A percentile compares a stretch with the other conserved stretches of the same genome.
phyloP scores from a whole-genome alignment of 805 yeast genomes.

The Candida yuanshanica region DNA sequence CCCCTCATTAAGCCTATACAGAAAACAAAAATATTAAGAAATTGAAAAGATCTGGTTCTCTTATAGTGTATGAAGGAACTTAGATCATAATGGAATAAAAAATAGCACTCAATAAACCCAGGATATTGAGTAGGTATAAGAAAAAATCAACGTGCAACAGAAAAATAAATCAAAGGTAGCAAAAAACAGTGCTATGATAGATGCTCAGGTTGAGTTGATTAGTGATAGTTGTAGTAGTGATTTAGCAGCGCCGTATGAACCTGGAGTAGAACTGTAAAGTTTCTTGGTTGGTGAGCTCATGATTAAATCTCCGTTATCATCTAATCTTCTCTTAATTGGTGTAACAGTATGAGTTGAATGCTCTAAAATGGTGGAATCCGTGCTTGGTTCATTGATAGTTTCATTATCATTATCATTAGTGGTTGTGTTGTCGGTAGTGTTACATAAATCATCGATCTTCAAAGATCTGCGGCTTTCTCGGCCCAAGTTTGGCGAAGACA shows the following conservation, averaged over 20 bases:
- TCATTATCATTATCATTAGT: conserved; percentile 7
- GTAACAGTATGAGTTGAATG: background rate
- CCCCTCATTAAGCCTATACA: background rate
- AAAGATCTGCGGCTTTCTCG: conserved; percentile 8
- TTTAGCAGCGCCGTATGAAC: conserved; percentile 43
- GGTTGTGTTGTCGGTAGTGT: conserved; percentile 5
- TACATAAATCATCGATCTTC: conserved; percentile 13
- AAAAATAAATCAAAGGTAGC: background rate
- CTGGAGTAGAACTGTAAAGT: conserved; percentile 34
- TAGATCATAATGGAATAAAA: background rate
- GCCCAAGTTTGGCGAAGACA: conserved; percentile 1
- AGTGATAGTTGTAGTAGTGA: conserved; percentile 38
- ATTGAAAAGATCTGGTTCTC: background rate
- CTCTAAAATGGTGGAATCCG: conserved; percentile 6
- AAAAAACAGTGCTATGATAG: background rate
- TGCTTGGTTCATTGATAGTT: conserved; percentile 1
- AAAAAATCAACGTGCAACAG: conserved; percentile 1
- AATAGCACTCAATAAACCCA: background rate
- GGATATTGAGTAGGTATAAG: background rate
- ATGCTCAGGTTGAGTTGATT: conserved; percentile 17
- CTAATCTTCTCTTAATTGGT: conserved; percentile 15
- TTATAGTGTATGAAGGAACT: background rate
- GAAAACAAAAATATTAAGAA: background rate
- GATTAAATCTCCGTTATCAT: conserved; percentile 19
- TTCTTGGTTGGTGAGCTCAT: conserved; percentile 35